Percentiles rank a stretch among this genome's conserved stretches.
Evolutionary conservation across 2,329 filamentous ascomycete genomes (phyloP).

Genomic region (Calonectria honghensis): DNA sequence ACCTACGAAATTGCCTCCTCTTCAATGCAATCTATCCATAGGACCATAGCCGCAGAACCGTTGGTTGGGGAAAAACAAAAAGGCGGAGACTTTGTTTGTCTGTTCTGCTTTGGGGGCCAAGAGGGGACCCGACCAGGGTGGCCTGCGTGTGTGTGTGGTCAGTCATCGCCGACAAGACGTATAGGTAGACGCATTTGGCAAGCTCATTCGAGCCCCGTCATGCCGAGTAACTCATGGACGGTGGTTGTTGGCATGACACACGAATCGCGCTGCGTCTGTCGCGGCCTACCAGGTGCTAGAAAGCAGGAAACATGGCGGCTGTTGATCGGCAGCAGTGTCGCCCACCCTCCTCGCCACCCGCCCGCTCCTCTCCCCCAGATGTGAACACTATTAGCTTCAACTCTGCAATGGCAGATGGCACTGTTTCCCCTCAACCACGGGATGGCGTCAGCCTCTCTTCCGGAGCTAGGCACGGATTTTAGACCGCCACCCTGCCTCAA

Average conservation of each 20-base stretch:
- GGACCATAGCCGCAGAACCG: neutral
- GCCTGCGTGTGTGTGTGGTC: conserved; percentile 20
- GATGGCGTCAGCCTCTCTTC: conserved; percentile 39
- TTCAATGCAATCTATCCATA: conserved; percentile 16
- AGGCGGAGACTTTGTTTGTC: conserved; percentile 21
- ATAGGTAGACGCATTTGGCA: conserved; percentile 21
- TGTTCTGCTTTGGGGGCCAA: conserved; percentile 14
- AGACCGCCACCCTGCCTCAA: conserved; percentile 26
- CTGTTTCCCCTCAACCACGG: conserved; percentile 19
- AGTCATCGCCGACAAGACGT: neutral
- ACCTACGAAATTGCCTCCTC: conserved; percentile 1
- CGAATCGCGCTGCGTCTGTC: conserved; percentile 25
- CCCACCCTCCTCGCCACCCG: conserved; percentile 21
- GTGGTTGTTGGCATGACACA: conserved; percentile 8
- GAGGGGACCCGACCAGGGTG: neutral
- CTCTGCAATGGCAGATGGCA: conserved; percentile 7
- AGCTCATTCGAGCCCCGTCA: conserved; percentile 28
- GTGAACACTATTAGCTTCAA: conserved; percentile 7
- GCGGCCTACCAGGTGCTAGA: conserved; percentile 22
- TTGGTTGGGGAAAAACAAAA: neutral
- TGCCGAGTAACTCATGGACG: neutral
- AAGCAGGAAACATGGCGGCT: conserved; percentile 23
- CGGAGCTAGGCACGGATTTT: conserved; percentile 35
- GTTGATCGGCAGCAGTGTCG: conserved; percentile 27
- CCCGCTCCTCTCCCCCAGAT: neutral